phyloP scores from a whole-genome alignment of 768 basidiomycete genomes.

The Russula compacta region DNA sequence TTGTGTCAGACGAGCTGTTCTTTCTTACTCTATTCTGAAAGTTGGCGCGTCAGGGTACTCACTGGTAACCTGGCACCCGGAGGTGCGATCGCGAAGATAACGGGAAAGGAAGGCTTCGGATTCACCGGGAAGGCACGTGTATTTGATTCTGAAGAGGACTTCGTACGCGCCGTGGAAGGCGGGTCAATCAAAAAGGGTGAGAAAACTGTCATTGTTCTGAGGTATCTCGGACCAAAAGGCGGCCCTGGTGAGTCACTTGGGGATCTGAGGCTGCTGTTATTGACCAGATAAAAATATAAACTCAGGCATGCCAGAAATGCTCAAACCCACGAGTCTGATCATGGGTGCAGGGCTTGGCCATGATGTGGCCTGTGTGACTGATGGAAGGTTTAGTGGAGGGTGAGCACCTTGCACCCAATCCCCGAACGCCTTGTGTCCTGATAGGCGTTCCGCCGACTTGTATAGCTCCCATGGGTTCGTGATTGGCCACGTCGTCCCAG shows the following conservation, averaged over 20 bases:
- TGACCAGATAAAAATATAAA: constrained; percentile 8
- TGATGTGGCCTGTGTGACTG: constrained; percentile 95
- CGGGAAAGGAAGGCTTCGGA: constrained; percentile 85
- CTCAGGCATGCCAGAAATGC: constrained; percentile 97
- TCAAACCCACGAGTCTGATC: constrained; percentile 94
- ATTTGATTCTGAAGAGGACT: constrained; percentile 86
- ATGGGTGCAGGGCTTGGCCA: constrained; percentile 97
- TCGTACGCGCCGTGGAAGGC: constrained; percentile 78
- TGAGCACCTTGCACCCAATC: constrained; percentile 32
- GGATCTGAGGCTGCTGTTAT: neutral
- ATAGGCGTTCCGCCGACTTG: constrained; percentile 12
- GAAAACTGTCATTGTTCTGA: constrained; percentile 91
- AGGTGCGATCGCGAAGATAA: constrained; percentile 95
- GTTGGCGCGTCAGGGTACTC: constrained; percentile 53
- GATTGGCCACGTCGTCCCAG: constrained; percentile 94
- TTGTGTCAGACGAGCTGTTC: constrained; percentile 15
- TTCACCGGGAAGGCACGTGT: constrained; percentile 89
- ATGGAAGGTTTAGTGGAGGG: constrained; percentile 98
- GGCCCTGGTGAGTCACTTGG: constrained; percentile 64
- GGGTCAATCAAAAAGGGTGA: constrained; percentile 89
- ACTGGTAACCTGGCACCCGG: constrained; percentile 90
- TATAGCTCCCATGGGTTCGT: constrained; percentile 90
- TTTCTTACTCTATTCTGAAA: neutral
- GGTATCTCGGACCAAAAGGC: constrained; percentile 95
- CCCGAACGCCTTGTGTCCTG: neutral